Percentiles rank a stretch among this genome's conserved stretches.
These are phyloP conservation scores for Alternaria atra DNA, from an alignment of 2,329 filamentous ascomycete species.

Conservation along the genomic window DNA sequence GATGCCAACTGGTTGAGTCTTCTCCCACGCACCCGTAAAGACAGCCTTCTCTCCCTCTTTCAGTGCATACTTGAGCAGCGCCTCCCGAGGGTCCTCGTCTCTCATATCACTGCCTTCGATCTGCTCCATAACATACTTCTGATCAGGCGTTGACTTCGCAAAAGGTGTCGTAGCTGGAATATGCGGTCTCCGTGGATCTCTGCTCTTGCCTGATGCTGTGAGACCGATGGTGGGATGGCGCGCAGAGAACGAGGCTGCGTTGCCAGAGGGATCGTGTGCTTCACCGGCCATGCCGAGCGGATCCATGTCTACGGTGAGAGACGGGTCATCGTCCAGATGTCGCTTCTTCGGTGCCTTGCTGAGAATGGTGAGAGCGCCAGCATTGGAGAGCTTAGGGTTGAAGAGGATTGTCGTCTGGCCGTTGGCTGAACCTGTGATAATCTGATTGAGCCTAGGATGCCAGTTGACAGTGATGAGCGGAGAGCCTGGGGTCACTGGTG, in stretches of 20 bases:
- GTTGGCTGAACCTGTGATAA: conserved; percentile 92
- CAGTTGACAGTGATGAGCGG: conserved; percentile 86
- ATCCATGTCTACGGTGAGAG: conserved; percentile 77
- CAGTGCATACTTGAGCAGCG: conserved; percentile 92
- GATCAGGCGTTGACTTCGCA: conserved; percentile 87
- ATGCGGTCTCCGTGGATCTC: conserved; percentile 85
- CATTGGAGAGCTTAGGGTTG: conserved; percentile 81
- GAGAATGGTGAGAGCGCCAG: conserved; percentile 88
- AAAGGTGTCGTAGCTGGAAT: conserved; percentile 88
- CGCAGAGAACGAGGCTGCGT: conserved; percentile 63
- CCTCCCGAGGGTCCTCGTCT: conserved; percentile 94
- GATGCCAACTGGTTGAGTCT: conserved; percentile 90
- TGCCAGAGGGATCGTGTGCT: conserved; percentile 70
- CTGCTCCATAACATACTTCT: conserved; percentile 85
- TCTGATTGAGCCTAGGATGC: conserved; percentile 96
- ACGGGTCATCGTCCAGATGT: conserved; percentile 92
- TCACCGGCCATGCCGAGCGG: conserved; percentile 84
- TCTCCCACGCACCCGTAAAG: conserved; percentile 92
- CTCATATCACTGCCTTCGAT: conserved; percentile 92
- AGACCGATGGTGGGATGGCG: conserved; percentile 76
- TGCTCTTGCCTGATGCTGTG: conserved; percentile 77
- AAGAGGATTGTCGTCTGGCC: conserved; percentile 90
- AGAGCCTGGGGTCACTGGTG: conserved; percentile 85
- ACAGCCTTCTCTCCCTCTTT: conserved; percentile 91
- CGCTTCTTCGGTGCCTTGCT: conserved; percentile 92